These are phyloP conservation scores for Oryza australiensis DNA, from an alignment of 176 grass and related monocot genomes.

Conservation along the genomic window DNA sequence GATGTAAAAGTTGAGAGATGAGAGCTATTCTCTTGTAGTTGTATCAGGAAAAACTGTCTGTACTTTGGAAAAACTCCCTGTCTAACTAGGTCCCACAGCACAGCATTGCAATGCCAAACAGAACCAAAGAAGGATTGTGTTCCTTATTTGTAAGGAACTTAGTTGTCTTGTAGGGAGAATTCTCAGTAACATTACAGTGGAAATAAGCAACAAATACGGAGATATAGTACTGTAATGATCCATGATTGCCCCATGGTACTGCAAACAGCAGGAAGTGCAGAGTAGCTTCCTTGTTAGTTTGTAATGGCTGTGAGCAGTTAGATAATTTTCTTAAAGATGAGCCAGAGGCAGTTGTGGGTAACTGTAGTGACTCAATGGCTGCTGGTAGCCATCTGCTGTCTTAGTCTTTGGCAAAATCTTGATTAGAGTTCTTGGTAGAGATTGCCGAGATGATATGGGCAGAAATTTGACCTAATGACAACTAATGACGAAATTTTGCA, in stretches of 20 bases:
- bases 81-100: not conserved
- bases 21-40: not conserved
- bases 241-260: conserved; percentile 2
- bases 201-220: not conserved
- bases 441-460: not conserved
- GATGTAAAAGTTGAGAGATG: not conserved
- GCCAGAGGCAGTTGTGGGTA: not conserved
- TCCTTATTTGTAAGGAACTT: conserved; percentile 27
- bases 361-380: not conserved
- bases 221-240: not conserved
- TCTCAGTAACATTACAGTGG: not conserved
- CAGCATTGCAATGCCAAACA: not conserved
- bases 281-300: not conserved
- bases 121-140: not conserved
- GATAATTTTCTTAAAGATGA: not conserved
- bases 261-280: conserved; percentile 16
- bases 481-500: not conserved
- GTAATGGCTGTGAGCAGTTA: not conserved
- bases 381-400: not conserved
- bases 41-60: not conserved
- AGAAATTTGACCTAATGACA: conserved; percentile 10
- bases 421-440: not conserved
- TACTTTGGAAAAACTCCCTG: not conserved
- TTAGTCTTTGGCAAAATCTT: not conserved
- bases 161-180: conserved; percentile 11